Conservation (phyloP, 129 eudicot species). For the Centella asiatica region DNA sequence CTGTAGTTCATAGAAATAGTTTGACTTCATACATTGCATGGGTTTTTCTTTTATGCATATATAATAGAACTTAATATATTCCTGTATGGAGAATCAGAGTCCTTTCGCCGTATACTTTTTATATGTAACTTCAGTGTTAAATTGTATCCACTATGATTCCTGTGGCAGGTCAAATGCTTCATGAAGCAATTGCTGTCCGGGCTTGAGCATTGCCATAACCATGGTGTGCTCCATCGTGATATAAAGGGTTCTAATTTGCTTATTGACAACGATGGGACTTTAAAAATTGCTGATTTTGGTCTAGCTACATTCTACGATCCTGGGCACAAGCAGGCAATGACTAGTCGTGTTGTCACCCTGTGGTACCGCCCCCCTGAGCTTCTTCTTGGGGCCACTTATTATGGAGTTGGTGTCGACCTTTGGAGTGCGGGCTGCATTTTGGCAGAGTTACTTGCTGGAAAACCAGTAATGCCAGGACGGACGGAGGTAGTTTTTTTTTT, state of each 20-base stretch:
- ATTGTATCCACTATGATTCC: neutral
- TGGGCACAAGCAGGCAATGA: conserved; percentile 47
- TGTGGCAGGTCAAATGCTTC: conserved; percentile 56
- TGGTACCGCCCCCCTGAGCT: conserved; percentile 99
- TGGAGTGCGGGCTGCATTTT: conserved; percentile 99
- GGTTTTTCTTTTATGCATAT: neutral
- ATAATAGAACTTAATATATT: neutral
- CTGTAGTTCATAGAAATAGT: neutral
- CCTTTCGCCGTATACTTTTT: neutral
- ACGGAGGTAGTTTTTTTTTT: conserved; percentile 57
- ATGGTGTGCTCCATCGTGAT: conserved; percentile 71
- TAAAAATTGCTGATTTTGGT: conserved; percentile 78
- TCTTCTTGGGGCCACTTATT: conserved; percentile 76
- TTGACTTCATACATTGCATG: neutral
- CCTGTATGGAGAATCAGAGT: neutral
- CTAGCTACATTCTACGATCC: conserved; percentile 62
- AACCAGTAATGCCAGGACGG: conserved; percentile 87
- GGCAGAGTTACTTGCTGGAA: conserved; percentile 87
- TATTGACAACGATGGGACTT: conserved; percentile 56
- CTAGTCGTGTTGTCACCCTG: conserved; percentile 88
- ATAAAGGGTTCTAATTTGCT: conserved; percentile 72
- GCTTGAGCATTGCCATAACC: conserved; percentile 71
- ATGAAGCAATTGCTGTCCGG: conserved; percentile 63
- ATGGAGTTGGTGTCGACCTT: conserved; percentile 85
- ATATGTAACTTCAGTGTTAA: neutral